A percentile compares a stretch with the other conserved stretches of the same genome.
phyloP scores from a whole-genome alignment of 345 rosid genomes.

The Syzygium oleosum region DNA sequence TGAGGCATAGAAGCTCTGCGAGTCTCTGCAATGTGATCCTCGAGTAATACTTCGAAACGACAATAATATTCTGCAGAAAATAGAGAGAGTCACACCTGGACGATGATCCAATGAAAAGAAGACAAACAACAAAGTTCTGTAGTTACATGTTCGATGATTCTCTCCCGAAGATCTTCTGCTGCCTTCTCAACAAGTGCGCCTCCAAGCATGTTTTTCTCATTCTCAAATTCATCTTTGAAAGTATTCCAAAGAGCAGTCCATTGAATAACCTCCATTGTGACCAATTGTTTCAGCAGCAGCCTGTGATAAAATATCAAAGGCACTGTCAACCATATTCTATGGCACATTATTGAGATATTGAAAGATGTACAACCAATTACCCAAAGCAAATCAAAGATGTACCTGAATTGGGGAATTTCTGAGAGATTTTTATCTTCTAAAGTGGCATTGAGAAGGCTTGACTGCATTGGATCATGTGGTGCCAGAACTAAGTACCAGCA shows the following conservation, averaged over 20 bases:
- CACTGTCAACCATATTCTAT: neutral
- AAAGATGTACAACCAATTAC: neutral
- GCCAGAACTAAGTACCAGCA: conserved; percentile 80
- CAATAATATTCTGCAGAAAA: conserved; percentile 82
- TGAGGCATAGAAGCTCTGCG: conserved; percentile 82
- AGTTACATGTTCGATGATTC: conserved; percentile 91
- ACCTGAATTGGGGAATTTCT: conserved; percentile 82
- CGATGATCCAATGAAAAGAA: neutral
- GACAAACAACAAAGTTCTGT: neutral
- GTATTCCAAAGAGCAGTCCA: conserved; percentile 94
- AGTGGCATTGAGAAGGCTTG: conserved; percentile 74
- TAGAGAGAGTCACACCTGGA: neutral
- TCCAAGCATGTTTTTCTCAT: conserved; percentile 76
- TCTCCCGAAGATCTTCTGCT: conserved; percentile 80
- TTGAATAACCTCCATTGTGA: conserved; percentile 95
- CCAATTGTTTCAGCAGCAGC: conserved; percentile 77
- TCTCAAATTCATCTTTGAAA: conserved; percentile 79
- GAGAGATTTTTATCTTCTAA: conserved; percentile 80
- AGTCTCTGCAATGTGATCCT: conserved; percentile 85
- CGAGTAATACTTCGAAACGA: conserved; percentile 90
- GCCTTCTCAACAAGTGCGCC: conserved; percentile 90
- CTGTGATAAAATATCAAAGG: conserved; percentile 18
- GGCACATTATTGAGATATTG: neutral
- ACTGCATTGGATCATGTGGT: conserved; percentile 83
- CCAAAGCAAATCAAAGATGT: neutral